phyloP scores from a whole-genome alignment of 805 yeast genomes.

The Saitoella complicata region DNA sequence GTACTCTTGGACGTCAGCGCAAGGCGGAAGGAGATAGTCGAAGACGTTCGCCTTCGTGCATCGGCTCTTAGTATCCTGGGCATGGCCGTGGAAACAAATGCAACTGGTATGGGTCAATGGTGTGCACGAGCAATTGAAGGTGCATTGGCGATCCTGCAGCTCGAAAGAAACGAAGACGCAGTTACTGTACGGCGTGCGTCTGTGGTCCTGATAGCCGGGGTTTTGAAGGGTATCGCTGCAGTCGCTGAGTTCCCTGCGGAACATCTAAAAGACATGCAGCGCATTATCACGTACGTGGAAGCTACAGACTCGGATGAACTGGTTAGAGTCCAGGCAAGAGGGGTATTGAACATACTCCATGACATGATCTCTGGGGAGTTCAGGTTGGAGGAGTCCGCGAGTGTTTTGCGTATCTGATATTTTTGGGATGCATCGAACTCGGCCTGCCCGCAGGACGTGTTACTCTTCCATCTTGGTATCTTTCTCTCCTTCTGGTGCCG shows the following conservation, averaged over 20 bases:
- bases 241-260: slow-evolving; percentile 18
- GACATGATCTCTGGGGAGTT: slow-evolving; percentile 10
- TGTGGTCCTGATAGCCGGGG: slow-evolving; percentile 37
- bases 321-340: slow-evolving; percentile 18
- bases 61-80: slow-evolving; percentile 84
- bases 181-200: slow-evolving; percentile 57
- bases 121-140: slow-evolving; percentile 54
- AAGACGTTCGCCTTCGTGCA: slow-evolving; percentile 54
- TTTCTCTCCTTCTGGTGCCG: neutral
- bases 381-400: neutral
- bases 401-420: neutral
- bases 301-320: slow-evolving; percentile 19
- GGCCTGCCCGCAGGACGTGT: neutral
- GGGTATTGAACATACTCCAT: slow-evolving; percentile 13
- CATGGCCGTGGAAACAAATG: slow-evolving; percentile 40
- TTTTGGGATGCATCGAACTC: neutral
- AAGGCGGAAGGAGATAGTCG: slow-evolving; percentile 2
- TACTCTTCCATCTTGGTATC: slow-evolving; percentile 1
- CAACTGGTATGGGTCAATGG: slow-evolving; percentile 33
- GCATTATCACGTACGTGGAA: slow-evolving; percentile 10
- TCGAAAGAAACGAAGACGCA: slow-evolving; percentile 23
- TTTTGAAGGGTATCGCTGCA: slow-evolving; percentile 16
- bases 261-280: slow-evolving; percentile 11
- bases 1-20: slow-evolving; percentile 23
- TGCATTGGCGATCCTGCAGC: slow-evolving; percentile 53